Percentiles rank a stretch among this genome's conserved stretches.
phyloP scores from a whole-genome alignment of 148 eudicot species.

The Diospyros kaki region DNA sequence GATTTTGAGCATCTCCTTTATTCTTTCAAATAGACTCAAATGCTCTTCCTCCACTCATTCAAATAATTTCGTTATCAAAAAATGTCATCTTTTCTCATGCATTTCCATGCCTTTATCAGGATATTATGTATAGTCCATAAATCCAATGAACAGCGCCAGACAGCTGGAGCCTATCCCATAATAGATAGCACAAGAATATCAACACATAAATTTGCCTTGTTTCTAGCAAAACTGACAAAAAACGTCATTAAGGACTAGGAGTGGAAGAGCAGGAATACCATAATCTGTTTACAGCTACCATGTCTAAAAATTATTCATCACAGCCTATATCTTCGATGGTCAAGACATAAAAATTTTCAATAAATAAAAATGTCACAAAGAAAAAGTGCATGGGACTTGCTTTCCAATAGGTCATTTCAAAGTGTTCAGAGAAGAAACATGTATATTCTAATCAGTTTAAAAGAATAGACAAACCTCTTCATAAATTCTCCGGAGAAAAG shows the following conservation, averaged over 20 bases:
- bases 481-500: constrained; percentile 76
- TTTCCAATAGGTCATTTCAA: not conserved
- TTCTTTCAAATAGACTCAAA: no score
- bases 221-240: not conserved
- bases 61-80: no score
- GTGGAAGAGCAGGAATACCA: not conserved
- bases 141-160: not conserved
- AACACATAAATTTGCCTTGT: not conserved
- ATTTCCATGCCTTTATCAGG: no score
- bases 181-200: not conserved
- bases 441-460: not conserved
- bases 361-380: not conserved
- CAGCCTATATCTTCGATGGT: not conserved
- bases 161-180: constrained; percentile 10
- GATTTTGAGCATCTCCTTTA: no score
- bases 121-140: no score
- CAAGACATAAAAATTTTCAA: not conserved
- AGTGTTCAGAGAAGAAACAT: not conserved
- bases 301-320: not conserved
- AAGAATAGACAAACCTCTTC: constrained; percentile 63
- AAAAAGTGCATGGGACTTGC: not conserved
- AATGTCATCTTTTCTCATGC: no score
- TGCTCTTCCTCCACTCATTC: no score
- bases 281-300: not conserved
- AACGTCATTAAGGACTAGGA: not conserved